A percentile compares a stretch with the other conserved stretches of the same genome.
Conservation (phyloP, 352 stramenopile genomes). For the Phytophthora hybrid region DNA sequence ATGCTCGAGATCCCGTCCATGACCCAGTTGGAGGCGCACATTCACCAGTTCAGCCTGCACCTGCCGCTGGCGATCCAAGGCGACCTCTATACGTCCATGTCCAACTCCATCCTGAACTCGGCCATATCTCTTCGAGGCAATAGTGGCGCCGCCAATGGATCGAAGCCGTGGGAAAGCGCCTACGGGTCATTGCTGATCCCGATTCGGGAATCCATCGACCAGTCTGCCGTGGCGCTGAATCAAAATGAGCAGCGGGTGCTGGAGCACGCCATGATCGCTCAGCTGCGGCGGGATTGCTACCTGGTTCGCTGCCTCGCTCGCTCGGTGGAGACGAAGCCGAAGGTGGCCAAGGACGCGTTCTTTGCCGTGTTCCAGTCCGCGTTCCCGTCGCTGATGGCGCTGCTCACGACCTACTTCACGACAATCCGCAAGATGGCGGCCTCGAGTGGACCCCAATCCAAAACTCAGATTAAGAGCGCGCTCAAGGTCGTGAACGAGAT, state of each 20-base stretch:
- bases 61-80: constrained; percentile 76
- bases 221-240: constrained; percentile 71
- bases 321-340: constrained; percentile 79
- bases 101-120: constrained; percentile 81
- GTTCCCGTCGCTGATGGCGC: constrained; percentile 65
- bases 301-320: constrained; percentile 72
- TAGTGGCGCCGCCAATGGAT: constrained; percentile 24
- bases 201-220: constrained; percentile 76
- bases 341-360: constrained; percentile 79
- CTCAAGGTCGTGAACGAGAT: constrained; percentile 87
- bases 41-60: constrained; percentile 80
- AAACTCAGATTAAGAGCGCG: constrained; percentile 62
- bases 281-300: constrained; percentile 77
- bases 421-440: constrained; percentile 64
- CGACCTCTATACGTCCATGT: constrained; percentile 83
- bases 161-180: constrained; percentile 58
- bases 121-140: constrained; percentile 68
- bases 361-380: constrained; percentile 65
- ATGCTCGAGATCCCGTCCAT: constrained; percentile 75
- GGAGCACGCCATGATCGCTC: constrained; percentile 67
- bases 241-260: constrained; percentile 80
- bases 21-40: constrained; percentile 69
- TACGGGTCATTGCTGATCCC: constrained; percentile 71
- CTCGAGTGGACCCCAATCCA: constrained; percentile 39
- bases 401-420: constrained; percentile 77